phyloP scores from a whole-genome alignment of 2,329 filamentous ascomycete genomes.

The Fusarium newnesense region DNA sequence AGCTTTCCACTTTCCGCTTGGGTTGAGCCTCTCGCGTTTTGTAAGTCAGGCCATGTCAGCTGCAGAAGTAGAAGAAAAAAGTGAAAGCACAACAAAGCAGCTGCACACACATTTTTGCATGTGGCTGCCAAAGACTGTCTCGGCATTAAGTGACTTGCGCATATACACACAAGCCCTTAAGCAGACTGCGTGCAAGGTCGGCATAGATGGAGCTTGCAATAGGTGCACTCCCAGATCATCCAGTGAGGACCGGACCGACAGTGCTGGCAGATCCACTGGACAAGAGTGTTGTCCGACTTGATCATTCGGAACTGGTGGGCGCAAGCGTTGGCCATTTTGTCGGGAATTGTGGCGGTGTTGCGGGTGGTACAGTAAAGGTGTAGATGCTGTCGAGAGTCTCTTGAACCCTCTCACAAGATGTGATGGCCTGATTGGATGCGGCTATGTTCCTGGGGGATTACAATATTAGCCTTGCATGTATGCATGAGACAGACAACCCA shows the following conservation, averaged over 20 bases:
- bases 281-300: constrained; percentile 72
- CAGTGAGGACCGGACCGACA: constrained; percentile 73
- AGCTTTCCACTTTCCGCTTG: constrained; percentile 21
- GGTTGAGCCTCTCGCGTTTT: constrained; percentile 32
- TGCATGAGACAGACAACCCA: constrained; percentile 20
- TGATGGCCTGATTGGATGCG: constrained; percentile 37
- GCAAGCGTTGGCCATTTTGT: constrained; percentile 64
- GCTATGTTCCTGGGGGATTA: constrained; percentile 28
- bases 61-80: constrained; percentile 5
- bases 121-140: constrained; percentile 31
- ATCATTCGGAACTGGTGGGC: constrained; percentile 72
- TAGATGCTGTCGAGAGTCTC: constrained; percentile 27
- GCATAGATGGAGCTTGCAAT: constrained; percentile 75
- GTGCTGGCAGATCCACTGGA: constrained; percentile 73
- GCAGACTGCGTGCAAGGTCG: constrained; percentile 62
- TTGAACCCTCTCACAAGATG: constrained; percentile 36
- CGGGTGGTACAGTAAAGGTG: constrained; percentile 30
- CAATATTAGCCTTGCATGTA: constrained; percentile 41
- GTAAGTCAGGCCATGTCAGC: constrained; percentile 38
- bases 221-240: constrained; percentile 75
- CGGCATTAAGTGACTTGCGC: constrained; percentile 13
- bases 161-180: constrained; percentile 28
- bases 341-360: constrained; percentile 25
- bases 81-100: constrained; percentile 2
- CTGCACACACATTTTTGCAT: constrained; percentile 28